These are phyloP conservation scores for Magnaporthiopsis poae DNA, from an alignment of 2,329 filamentous ascomycete species.

Conservation along the genomic window DNA sequence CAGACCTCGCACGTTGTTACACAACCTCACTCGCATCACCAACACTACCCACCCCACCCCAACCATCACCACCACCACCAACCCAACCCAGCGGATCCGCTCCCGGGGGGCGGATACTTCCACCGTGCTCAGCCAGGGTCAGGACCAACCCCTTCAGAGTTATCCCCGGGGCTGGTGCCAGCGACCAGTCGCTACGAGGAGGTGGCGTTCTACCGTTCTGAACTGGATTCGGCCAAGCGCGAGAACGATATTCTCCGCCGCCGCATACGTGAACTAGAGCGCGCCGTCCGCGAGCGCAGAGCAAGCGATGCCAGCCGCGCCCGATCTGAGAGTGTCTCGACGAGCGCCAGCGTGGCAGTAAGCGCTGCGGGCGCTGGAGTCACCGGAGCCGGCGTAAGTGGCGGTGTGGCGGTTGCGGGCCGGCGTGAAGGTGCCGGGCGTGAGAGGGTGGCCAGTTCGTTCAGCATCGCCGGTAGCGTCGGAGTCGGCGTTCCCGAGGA, in stretches of 20 bases:
- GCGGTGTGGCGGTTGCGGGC: slow-evolving; percentile 36
- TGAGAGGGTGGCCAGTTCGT: slow-evolving; percentile 34
- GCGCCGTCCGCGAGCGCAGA: slow-evolving; percentile 38
- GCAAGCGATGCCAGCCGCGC: slow-evolving; percentile 36
- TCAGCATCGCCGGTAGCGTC: slow-evolving; percentile 34
- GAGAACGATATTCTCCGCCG: slow-evolving; percentile 56
- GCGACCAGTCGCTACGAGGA: slow-evolving; percentile 54
- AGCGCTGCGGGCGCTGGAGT: slow-evolving; percentile 18
- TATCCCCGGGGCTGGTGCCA: slow-evolving; percentile 45
- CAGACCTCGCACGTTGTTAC: slow-evolving; percentile 14
- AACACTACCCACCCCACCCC: neutral
- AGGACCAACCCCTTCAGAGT: slow-evolving; percentile 23
- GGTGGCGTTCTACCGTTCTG: slow-evolving; percentile 47
- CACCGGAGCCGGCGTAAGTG: slow-evolving; percentile 22
- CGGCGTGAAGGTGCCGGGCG: slow-evolving; percentile 28
- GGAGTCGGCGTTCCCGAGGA: slow-evolving; percentile 50
- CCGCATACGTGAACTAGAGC: slow-evolving; percentile 53
- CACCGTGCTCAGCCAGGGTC: slow-evolving; percentile 13
- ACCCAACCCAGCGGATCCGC: slow-evolving; percentile 31
- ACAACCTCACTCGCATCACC: slow-evolving; percentile 27
- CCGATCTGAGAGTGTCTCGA: slow-evolving; percentile 43
- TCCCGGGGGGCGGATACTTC: slow-evolving; percentile 22
- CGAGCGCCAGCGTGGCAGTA: slow-evolving; percentile 38
- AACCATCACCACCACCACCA: slow-evolving; percentile 24
- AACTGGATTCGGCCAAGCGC: slow-evolving; percentile 51